These are phyloP conservation scores for Penicillium sp. DNA, from an alignment of 2,329 filamentous ascomycete species.

Conservation along the genomic window DNA sequence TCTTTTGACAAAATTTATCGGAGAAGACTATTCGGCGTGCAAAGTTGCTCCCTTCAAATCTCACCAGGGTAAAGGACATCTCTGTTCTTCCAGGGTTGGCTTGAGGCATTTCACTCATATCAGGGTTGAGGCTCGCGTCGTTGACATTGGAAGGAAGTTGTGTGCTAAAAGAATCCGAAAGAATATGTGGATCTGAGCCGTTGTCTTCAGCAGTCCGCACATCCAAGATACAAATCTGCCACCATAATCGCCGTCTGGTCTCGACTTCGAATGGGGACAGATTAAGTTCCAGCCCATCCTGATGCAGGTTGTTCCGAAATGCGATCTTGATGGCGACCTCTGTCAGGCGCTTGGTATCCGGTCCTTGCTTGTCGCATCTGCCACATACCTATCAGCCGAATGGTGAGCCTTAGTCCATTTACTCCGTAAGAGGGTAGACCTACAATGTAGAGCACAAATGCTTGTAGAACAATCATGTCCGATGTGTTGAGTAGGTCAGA, in stretches of 20 bases:
- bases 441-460: slow-evolving; percentile 6
- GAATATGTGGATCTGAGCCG: slow-evolving; percentile 1
- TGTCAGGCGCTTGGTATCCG: background rate
- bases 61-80: background rate
- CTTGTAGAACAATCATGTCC: background rate
- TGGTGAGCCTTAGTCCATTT: background rate
- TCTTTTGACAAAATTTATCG: background rate
- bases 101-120: background rate
- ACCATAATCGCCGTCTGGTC: slow-evolving; percentile 31
- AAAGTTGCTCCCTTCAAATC: slow-evolving; percentile 4
- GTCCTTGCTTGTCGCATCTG: background rate
- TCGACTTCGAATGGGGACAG: slow-evolving; percentile 26
- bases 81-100: background rate
- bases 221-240: slow-evolving; percentile 33
- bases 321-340: background rate
- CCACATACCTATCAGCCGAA: background rate
- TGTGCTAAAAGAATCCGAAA: background rate
- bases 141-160: slow-evolving; percentile 1
- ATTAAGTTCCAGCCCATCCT: slow-evolving; percentile 28
- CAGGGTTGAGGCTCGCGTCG: background rate
- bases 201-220: slow-evolving; percentile 26
- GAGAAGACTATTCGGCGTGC: slow-evolving; percentile 1
- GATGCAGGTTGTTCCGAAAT: background rate
- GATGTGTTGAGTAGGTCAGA: slow-evolving; percentile 1
- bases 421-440: background rate